Base-by-base conservation (phyloP, 208 protist genomes). In the Tritrichomonas musculus region DNA sequence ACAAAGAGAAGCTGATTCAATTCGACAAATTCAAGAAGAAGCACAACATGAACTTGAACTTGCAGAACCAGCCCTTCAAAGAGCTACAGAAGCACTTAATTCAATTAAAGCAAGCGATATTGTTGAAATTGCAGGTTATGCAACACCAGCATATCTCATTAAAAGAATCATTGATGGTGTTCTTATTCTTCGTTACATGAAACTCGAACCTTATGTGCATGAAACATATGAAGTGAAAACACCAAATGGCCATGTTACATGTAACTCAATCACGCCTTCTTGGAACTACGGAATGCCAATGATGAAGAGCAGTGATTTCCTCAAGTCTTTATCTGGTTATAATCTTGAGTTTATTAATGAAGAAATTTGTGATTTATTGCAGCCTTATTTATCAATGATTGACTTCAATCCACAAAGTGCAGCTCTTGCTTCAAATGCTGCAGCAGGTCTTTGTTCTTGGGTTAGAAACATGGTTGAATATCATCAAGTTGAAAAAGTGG, bases 141-240 rank as follows among this genome's bases (percentile, higher is more conserved):
- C 92, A 55, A 98, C 98, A 94, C 98, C 98, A 50, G 98, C 98
- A n/a, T 96, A 97, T 84, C 94, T 99, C 49, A 98, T 99, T 94
- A 98, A 98, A 95, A 96, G 97, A 93, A 98, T 99, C 95, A 97
- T 99, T 94, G 98, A 99, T 94, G 97, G 97, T 92, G 98, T 99
- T 30, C 96, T 97, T 17, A 97, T 99, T 41, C 95, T 97, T 30
- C 75, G 17, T 2, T 66, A 92, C 41, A 30, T 44, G 13, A 57
- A 57, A 30, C 5, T 92, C 8, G 44, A 44, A 27, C 82, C 53
- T 41, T 69, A 57, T 36, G 20, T 22, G 47, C 11, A n/a, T 47
- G 55, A 57, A 69, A 22, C 53, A 60, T 60, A 60, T 17, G 33
- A 66, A 57, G 1, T 66, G 1, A 39, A n/a, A 53, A 30, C 33